Percentiles rank a stretch among this genome's conserved stretches.
phyloP scores from a whole-genome alignment of 495 filamentous ascomycete genomes.

The Podospora conica region DNA sequence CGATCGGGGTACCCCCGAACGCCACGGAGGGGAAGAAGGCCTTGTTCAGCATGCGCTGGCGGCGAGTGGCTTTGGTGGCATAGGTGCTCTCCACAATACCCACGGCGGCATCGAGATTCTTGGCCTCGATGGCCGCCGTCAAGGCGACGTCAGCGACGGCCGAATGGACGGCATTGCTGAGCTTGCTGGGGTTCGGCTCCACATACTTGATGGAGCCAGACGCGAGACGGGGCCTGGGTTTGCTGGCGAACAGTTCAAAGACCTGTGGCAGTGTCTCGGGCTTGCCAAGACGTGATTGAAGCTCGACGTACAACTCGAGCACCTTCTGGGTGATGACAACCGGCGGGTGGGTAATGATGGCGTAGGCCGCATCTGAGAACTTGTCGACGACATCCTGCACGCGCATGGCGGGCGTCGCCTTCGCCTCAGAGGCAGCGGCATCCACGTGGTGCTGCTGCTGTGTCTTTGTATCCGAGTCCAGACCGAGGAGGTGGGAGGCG shows the following conservation, averaged over 20 bases:
- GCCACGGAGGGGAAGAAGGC: slow-evolving; percentile 36
- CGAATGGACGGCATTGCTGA: slow-evolving; percentile 64
- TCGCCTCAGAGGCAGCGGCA: neutral
- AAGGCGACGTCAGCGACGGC: slow-evolving; percentile 64
- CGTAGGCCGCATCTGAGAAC: slow-evolving; percentile 51
- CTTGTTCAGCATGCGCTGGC: slow-evolving; percentile 52
- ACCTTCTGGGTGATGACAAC: slow-evolving; percentile 74
- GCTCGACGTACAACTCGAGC: slow-evolving; percentile 62
- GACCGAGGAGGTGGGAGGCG: slow-evolving; percentile 25
- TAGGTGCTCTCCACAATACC: slow-evolving; percentile 77
- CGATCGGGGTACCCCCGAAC: slow-evolving; percentile 56
- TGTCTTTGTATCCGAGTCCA: slow-evolving; percentile 15
- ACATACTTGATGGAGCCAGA: slow-evolving; percentile 53
- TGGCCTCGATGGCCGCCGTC: slow-evolving; percentile 65
- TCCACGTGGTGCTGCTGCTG: slow-evolving; percentile 15
- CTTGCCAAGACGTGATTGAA: slow-evolving; percentile 63
- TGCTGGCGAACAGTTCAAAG: slow-evolving; percentile 77
- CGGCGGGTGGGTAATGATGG: slow-evolving; percentile 63
- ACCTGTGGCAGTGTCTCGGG: slow-evolving; percentile 70
- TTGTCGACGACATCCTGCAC: slow-evolving; percentile 32
- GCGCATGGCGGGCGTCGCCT: slow-evolving; percentile 3
- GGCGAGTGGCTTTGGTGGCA: slow-evolving; percentile 62
- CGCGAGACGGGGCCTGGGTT: slow-evolving; percentile 62
- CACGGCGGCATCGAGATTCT: slow-evolving; percentile 68
- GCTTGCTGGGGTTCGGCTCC: slow-evolving; percentile 57